These are phyloP conservation scores for Vigna radiata DNA, from an alignment of 306 rosid species.

Conservation along the genomic window DNA sequence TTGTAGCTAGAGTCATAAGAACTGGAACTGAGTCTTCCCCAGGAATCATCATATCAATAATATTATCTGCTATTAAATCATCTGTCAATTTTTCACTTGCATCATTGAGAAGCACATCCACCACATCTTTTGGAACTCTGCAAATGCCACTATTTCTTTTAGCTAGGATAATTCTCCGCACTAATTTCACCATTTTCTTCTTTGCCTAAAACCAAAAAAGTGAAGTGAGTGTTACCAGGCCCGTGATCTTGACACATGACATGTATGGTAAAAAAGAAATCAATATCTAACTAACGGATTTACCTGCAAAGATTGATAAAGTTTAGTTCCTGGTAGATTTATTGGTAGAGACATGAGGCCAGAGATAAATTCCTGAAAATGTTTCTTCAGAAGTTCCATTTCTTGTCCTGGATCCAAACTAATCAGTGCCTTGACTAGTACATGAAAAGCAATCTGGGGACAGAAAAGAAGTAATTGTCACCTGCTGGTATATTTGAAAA, in stretches of 20 bases:
- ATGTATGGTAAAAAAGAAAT: slow-evolving; percentile 13
- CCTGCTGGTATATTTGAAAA: slow-evolving; percentile 50
- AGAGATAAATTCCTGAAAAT: slow-evolving; percentile 86
- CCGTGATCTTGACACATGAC: neutral
- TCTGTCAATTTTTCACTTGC: slow-evolving; percentile 70
- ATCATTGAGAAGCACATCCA: slow-evolving; percentile 88
- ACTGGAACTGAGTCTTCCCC: slow-evolving; percentile 98
- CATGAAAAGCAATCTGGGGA: slow-evolving; percentile 87
- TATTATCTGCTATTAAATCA: slow-evolving; percentile 86
- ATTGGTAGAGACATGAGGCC: slow-evolving; percentile 94
- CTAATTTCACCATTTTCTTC: slow-evolving; percentile 81
- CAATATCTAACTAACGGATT: slow-evolving; percentile 38
- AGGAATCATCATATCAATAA: slow-evolving; percentile 99
- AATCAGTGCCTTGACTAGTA: slow-evolving; percentile 85
- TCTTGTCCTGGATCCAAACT: slow-evolving; percentile 82
- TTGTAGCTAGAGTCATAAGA: slow-evolving; percentile 86
- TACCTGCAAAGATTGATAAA: slow-evolving; percentile 84
- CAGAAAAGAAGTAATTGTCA: slow-evolving; percentile 47
- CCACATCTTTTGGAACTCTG: slow-evolving; percentile 72
- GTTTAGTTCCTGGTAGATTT: slow-evolving; percentile 86
- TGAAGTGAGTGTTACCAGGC: slow-evolving; percentile 4
- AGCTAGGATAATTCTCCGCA: slow-evolving; percentile 60
- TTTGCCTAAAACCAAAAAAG: slow-evolving; percentile 75
- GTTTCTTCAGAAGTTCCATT: slow-evolving; percentile 79
- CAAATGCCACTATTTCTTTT: slow-evolving; percentile 58